These are phyloP conservation scores for Fraxinus nigra DNA, from an alignment of 305 asterid species.

Conservation along the genomic window DNA sequence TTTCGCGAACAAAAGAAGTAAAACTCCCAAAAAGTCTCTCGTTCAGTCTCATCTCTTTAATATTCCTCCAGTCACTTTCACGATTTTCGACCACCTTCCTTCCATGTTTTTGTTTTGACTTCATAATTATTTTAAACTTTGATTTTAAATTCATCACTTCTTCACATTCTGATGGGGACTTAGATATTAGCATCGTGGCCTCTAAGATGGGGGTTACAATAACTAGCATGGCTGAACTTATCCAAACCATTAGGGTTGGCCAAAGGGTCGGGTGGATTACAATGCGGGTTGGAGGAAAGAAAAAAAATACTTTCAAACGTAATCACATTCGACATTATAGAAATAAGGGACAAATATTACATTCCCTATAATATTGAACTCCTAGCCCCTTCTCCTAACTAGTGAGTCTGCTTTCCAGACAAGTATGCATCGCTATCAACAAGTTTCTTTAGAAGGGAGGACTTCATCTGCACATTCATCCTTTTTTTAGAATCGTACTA, in stretches of 20 bases:
- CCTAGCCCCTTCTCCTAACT: background rate
- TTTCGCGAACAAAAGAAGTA: background rate
- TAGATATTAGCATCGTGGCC: background rate
- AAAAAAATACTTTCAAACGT: background rate
- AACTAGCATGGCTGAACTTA: background rate
- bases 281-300: background rate
- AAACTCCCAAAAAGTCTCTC: background rate
- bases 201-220: background rate
- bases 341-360: background rate
- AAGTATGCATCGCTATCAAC: background rate
- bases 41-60: background rate
- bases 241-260: background rate
- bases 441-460: background rate
- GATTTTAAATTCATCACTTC: background rate
- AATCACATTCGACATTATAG: background rate
- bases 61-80: background rate
- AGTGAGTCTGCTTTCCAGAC: background rate
- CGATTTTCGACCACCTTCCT: background rate
- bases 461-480: background rate
- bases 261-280: background rate
- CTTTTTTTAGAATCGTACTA: background rate
- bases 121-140: background rate
- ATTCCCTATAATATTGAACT: background rate
- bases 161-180: background rate
- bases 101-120: background rate